These are phyloP conservation scores for Camelina neglecta DNA, from an alignment of 345 rosid genomes.

Conservation along the genomic window DNA sequence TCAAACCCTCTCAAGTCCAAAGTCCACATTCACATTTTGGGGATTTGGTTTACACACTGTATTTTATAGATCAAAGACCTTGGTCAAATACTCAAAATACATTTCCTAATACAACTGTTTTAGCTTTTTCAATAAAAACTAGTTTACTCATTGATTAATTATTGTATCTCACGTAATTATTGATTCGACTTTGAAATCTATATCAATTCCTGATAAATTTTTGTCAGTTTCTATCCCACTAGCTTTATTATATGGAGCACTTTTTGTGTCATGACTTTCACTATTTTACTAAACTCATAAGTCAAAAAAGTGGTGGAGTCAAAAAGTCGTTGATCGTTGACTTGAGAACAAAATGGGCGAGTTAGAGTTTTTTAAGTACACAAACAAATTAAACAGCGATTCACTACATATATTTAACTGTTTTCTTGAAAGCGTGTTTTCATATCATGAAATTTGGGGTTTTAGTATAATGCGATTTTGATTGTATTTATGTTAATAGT, in stretches of 20 bases:
- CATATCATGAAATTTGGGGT: too few relatives aligned
- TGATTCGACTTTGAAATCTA: not conserved
- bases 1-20: conserved; percentile 12
- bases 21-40: conserved; percentile 43
- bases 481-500: too few relatives aligned
- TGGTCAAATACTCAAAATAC: conserved; percentile 13
- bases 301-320: too few relatives aligned
- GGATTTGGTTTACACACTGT: conserved; percentile 19
- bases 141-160: not conserved
- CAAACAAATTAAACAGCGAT: too few relatives aligned
- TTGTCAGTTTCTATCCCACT: conserved; percentile 23
- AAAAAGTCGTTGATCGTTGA: too few relatives aligned
- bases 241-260: too few relatives aligned
- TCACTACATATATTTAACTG: too few relatives aligned
- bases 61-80: conserved; percentile 27
- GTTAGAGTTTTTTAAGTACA: too few relatives aligned
- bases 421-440: too few relatives aligned
- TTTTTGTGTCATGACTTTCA: conserved; percentile 6
- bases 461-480: too few relatives aligned
- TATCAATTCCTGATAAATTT: not conserved
- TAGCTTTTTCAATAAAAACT: not conserved
- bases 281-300: not conserved
- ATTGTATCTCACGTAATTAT: not conserved
- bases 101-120: not conserved
- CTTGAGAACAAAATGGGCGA: too few relatives aligned